These are phyloP conservation scores for Primulina huaijiensis DNA, from an alignment of 257 asterid species.

Conservation along the genomic window DNA sequence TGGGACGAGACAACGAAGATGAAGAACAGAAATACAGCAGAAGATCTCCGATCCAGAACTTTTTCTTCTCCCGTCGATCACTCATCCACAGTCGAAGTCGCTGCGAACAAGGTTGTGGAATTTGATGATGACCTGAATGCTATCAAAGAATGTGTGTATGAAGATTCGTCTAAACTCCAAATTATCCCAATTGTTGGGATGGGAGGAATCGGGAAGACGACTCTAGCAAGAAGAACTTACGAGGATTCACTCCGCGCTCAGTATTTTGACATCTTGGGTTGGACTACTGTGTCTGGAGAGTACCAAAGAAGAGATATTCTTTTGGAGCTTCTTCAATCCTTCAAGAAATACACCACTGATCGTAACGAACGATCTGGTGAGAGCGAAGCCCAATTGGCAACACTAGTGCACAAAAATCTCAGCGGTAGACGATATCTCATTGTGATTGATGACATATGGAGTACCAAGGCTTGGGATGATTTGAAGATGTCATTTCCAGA, in stretches of 20 bases:
- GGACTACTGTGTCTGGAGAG: neutral
- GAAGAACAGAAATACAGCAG: neutral
- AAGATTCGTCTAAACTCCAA: neutral
- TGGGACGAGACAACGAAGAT: neutral
- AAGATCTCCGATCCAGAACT: too few relatives aligned
- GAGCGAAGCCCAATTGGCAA: neutral
- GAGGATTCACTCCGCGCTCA: neutral
- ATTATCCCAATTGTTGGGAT: neutral
- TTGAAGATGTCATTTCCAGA: neutral
- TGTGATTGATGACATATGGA: neutral
- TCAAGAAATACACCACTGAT: too few relatives aligned
- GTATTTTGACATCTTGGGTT: neutral
- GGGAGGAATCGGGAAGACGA: neutral
- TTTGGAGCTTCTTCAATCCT: neutral
- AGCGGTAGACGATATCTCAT: neutral
- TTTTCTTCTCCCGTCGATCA: neutral
- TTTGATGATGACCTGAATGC: neutral
- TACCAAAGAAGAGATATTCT: neutral
- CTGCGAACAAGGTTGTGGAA: neutral
- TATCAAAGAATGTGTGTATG: neutral
- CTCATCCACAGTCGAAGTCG: conserved; percentile 16
- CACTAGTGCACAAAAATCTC: neutral
- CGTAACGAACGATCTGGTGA: neutral
- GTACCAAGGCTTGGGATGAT: neutral
- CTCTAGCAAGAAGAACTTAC: neutral